A percentile compares a stretch with the other conserved stretches of the same genome.
phyloP scores from a whole-genome alignment of 371 early-diverging fungal genomes.

The Mortierella sp. region DNA sequence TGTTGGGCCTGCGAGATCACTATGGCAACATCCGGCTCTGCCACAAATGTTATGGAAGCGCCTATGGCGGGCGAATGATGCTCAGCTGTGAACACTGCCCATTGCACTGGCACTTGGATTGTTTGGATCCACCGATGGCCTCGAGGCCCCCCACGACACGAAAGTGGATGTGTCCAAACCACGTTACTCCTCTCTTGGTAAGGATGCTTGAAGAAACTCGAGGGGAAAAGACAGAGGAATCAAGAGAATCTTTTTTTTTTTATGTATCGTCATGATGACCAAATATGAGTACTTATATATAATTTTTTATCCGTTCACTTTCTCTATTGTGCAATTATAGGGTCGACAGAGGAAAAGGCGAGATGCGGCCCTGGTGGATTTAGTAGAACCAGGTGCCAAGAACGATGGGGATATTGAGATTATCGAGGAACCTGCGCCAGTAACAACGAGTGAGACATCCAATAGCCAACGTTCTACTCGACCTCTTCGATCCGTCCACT shows the following conservation, averaged over 20 bases:
- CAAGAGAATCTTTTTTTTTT: background rate
- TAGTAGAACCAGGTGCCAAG: constrained; percentile 8
- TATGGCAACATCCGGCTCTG: constrained; percentile 66
- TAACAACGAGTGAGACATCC: constrained; percentile 2
- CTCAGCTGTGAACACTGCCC: constrained; percentile 88
- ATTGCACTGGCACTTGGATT: constrained; percentile 92
- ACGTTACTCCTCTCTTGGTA: constrained; percentile 70
- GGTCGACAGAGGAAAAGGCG: constrained; percentile 16
- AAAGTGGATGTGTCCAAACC: constrained; percentile 93
- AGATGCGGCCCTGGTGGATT: constrained; percentile 13
- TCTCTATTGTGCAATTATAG: background rate
- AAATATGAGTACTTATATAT: too few species aligned
- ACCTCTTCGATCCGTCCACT: background rate
- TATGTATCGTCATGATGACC: too few species aligned
- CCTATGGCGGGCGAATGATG: constrained; percentile 62
- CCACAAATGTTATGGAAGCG: constrained; percentile 69
- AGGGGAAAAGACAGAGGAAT: background rate
- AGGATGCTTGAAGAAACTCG: background rate
- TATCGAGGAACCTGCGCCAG: constrained; percentile 29
- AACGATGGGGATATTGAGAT: constrained; percentile 55
- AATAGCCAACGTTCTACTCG: too few species aligned
- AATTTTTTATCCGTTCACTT: too few species aligned
- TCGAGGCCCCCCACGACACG: constrained; percentile 68
- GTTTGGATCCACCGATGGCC: constrained; percentile 82
- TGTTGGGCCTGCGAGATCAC: constrained; percentile 57